Conservation (phyloP, 75 land plant species). For the Selaginella moellendorffii region DNA sequence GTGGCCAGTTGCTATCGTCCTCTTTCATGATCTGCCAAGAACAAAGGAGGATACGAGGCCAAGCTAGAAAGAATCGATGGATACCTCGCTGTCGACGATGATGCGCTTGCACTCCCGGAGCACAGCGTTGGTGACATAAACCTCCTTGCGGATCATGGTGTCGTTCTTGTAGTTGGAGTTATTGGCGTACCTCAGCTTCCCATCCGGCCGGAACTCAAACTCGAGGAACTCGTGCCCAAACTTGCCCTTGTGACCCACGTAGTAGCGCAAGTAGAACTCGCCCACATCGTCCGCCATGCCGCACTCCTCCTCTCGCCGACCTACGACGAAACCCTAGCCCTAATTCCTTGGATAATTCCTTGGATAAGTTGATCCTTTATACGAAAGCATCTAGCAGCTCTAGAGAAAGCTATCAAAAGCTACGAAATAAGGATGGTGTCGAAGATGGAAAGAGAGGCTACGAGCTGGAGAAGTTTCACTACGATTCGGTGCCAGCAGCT, state of each 20-base stretch:
- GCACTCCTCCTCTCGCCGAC: too few species aligned
- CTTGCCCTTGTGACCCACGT: constrained; percentile 96
- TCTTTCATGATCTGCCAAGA: constrained; percentile 79
- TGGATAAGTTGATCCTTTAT: too few species aligned
- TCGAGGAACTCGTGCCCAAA: constrained; percentile 97
- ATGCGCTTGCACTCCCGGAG: constrained; percentile 74
- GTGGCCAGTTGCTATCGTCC: constrained; percentile 93
- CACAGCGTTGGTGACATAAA: constrained; percentile 62
- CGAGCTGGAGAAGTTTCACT: too few species aligned
- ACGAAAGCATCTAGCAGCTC: too few species aligned
- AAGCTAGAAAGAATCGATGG: too few species aligned
- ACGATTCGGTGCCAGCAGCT: too few species aligned
- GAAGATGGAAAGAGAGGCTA: too few species aligned
- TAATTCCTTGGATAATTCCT: too few species aligned
- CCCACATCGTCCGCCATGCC: constrained; percentile 28
- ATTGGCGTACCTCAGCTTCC: constrained; percentile 92
- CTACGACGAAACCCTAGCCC: too few species aligned
- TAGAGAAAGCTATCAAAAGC: too few species aligned
- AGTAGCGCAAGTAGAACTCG: constrained; percentile 88
- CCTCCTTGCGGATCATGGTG: constrained; percentile 94
- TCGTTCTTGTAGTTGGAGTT: constrained; percentile 99
- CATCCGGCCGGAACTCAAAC: constrained; percentile 94
- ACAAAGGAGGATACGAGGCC: too few species aligned
- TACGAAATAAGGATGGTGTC: too few species aligned
- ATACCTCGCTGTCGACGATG: constrained; percentile 76